These are phyloP conservation scores for Dalbergia cochinchinensis DNA, from an alignment of 306 rosid species.

Conservation along the genomic window DNA sequence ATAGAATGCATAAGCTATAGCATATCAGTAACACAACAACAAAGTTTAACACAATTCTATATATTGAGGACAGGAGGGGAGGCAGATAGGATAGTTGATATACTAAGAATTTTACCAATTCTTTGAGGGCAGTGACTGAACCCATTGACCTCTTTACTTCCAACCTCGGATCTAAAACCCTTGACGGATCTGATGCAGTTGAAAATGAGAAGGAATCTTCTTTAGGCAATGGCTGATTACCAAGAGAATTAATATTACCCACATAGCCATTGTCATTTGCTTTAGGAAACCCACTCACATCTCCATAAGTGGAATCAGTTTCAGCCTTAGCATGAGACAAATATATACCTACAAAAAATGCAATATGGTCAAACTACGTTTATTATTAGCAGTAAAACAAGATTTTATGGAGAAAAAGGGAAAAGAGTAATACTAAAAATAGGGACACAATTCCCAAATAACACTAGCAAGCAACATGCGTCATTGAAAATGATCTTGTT, in stretches of 20 bases:
- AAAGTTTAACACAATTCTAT: neutral
- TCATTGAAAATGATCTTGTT: neutral
- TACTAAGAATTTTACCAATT: constrained; percentile 62
- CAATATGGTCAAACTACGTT: constrained; percentile 32
- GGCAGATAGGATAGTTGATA: neutral
- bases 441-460: constrained; percentile 4
- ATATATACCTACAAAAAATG: constrained; percentile 69
- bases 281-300: constrained; percentile 63
- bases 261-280: constrained; percentile 66
- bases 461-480: constrained; percentile 18
- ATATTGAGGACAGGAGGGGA: too few species aligned
- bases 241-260: constrained; percentile 55
- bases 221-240: constrained; percentile 64
- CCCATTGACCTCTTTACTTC: constrained; percentile 67
- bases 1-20: constrained; percentile 44
- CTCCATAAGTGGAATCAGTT: constrained; percentile 63
- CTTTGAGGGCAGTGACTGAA: constrained; percentile 80
- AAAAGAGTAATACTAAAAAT: constrained; percentile 1
- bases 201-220: constrained; percentile 68
- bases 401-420: neutral
- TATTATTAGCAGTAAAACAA: neutral
- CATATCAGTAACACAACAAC: constrained; percentile 40
- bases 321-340: constrained; percentile 74
- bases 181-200: constrained; percentile 65
- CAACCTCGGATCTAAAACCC: constrained; percentile 69